Evolutionary conservation across 23 red algal genomes (phyloP).

Genomic region (Gracilaria caudata): DNA sequence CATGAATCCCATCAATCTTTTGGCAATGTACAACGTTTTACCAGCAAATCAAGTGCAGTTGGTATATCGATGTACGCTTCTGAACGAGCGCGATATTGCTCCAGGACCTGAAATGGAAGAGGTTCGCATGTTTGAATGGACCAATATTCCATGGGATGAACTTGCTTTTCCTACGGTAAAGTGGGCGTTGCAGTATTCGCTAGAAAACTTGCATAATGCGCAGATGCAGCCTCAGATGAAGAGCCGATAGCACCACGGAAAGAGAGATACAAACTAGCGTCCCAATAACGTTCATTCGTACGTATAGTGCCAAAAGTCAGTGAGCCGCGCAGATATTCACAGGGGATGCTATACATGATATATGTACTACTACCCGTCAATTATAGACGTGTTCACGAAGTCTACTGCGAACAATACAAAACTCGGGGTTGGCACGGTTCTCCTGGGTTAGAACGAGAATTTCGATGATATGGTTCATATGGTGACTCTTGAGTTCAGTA

Average conservation of each 20-base stretch:
- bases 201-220: constrained; percentile 2
- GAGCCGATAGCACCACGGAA: neutral
- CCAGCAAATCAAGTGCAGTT: constrained; percentile 75
- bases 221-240: constrained; percentile 25
- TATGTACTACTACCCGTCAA: no score
- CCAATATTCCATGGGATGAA: constrained; percentile 67
- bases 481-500: no score
- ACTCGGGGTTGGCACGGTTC: no score
- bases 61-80: constrained; percentile 53
- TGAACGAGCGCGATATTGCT: constrained; percentile 39
- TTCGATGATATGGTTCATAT: no score
- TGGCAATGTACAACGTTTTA: constrained; percentile 83
- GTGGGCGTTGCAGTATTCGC: constrained; percentile 72
- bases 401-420: no score
- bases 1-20: constrained; percentile 39
- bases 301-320: no score
- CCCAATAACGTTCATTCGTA: neutral
- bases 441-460: no score
- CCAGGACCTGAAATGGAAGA: constrained; percentile 60
- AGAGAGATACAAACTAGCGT: neutral
- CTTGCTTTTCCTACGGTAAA: constrained; percentile 74
- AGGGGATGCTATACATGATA: no score
- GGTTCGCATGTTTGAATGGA: constrained; percentile 74
- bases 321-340: no score
- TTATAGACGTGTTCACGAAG: no score